Conservation (phyloP, 176 grass and related monocot genomes). For the Oryza longistaminata region DNA sequence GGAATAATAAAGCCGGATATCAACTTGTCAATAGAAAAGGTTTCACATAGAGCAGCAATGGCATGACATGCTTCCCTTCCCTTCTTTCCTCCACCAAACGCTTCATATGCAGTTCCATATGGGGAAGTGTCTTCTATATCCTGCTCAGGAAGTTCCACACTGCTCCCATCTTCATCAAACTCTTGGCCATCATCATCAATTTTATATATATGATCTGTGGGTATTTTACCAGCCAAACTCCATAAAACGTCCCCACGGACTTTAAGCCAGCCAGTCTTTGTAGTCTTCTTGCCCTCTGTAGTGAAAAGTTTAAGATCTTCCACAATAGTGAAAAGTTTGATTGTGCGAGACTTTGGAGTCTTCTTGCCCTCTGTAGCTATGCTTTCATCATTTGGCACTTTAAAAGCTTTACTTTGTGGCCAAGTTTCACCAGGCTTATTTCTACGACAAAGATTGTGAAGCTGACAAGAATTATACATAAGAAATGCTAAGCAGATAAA, state of each 20-base stretch:
- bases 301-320: slow-evolving; percentile 42
- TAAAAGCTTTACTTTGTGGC: slow-evolving; percentile 64
- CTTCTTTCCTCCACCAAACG: slow-evolving; percentile 74
- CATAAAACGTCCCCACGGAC: slow-evolving; percentile 58
- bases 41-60: slow-evolving; percentile 84
- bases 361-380: slow-evolving; percentile 55
- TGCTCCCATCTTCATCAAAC: slow-evolving; percentile 33
- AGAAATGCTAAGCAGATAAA: slow-evolving; percentile 9
- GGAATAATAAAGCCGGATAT: slow-evolving; percentile 91
- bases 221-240: slow-evolving; percentile 72
- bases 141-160: slow-evolving; percentile 25
- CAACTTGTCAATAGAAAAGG: slow-evolving; percentile 82
- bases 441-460: slow-evolving; percentile 41
- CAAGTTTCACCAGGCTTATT: slow-evolving; percentile 50
- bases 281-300: too few relatives aligned
- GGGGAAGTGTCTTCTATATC: slow-evolving; percentile 36
- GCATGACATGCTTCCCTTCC: slow-evolving; percentile 84
- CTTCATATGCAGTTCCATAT: slow-evolving; percentile 82
- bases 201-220: slow-evolving; percentile 54
- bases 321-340: slow-evolving; percentile 54
- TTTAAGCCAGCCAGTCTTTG: slow-evolving; percentile 61
- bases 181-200: slow-evolving; percentile 40
- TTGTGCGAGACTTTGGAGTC: slow-evolving; percentile 55
- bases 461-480: slow-evolving; percentile 21
- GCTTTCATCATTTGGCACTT: slow-evolving; percentile 71